A percentile compares a stretch with the other conserved stretches of the same genome.
Conservation (phyloP, 2,329 filamentous ascomycete genomes). For the Chaetomium olivaceum region DNA sequence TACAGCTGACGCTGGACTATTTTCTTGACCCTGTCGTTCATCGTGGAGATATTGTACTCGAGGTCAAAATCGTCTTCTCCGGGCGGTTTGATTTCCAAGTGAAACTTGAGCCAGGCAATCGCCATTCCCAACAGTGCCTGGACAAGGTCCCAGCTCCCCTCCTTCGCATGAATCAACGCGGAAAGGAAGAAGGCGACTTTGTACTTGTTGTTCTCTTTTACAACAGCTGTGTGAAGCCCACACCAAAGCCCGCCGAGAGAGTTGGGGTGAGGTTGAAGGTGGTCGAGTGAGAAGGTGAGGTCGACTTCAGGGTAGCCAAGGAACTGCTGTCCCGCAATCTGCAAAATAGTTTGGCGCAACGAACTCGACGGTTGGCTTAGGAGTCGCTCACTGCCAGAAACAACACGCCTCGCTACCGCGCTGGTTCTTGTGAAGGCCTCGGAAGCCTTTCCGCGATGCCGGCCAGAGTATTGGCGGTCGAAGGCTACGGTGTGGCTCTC, state of each 20-base stretch:
- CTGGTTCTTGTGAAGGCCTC: background rate
- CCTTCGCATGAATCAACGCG: conserved; percentile 18
- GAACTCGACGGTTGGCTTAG: background rate
- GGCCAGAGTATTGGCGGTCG: conserved; percentile 19
- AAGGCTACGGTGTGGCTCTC: conserved; percentile 23
- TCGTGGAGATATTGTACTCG: background rate
- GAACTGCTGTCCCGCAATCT: conserved; percentile 16
- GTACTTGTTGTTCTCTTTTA: conserved; percentile 22
- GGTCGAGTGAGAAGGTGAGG: conserved; percentile 13
- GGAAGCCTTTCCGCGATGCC: background rate
- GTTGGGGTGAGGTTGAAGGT: background rate
- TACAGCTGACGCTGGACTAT: background rate
- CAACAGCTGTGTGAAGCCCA: conserved; percentile 15
- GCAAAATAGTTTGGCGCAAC: background rate
- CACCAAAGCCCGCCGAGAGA: conserved; percentile 20
- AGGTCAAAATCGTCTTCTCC: conserved; percentile 13
- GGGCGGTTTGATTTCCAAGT: conserved; percentile 12
- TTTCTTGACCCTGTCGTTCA: background rate
- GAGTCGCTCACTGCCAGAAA: background rate
- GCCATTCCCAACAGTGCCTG: conserved; percentile 24
- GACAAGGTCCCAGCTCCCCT: conserved; percentile 15
- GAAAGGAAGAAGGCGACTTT: conserved; percentile 25
- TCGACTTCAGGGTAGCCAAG: background rate
- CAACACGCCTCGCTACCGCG: background rate
- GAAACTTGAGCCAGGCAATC: background rate